Percentiles rank a stretch among this genome's conserved stretches.
Evolutionary conservation across 305 asterid genomes (phyloP).

Genomic region (Fraxinus nigra): DNA sequence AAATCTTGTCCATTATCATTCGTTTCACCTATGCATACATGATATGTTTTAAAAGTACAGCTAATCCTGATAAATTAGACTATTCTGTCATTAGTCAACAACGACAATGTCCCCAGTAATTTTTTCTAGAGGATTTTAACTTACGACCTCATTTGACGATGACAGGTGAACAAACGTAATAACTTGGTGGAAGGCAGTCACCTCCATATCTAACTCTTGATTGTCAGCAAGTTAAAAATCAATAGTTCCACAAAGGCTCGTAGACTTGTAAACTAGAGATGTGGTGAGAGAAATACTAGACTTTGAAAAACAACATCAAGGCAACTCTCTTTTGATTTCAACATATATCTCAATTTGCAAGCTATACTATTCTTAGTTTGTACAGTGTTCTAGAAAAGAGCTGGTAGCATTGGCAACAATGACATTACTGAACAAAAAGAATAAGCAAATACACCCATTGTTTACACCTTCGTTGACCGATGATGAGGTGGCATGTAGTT

Average conservation of each 20-base stretch:
- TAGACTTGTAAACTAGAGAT: not conserved
- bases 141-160: not conserved
- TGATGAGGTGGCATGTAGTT: not conserved
- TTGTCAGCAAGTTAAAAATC: not conserved
- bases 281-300: not conserved
- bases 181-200: not conserved
- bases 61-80: not conserved
- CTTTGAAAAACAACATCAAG: not conserved
- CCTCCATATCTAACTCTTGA: not conserved
- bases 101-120: not conserved
- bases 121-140: not conserved
- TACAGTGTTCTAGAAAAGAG: not conserved
- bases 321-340: not conserved
- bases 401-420: not conserved
- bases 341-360: not conserved
- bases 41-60: not conserved
- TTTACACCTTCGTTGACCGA: not conserved
- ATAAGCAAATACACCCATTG: not conserved
- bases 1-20: not conserved
- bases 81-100: not conserved
- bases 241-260: not conserved
- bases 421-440: not conserved
- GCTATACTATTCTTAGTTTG: not conserved
- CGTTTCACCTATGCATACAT: not conserved
- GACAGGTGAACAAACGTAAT: not conserved